phyloP scores from a whole-genome alignment of 352 stramenopile genomes.

The Pythium sp. region DNA sequence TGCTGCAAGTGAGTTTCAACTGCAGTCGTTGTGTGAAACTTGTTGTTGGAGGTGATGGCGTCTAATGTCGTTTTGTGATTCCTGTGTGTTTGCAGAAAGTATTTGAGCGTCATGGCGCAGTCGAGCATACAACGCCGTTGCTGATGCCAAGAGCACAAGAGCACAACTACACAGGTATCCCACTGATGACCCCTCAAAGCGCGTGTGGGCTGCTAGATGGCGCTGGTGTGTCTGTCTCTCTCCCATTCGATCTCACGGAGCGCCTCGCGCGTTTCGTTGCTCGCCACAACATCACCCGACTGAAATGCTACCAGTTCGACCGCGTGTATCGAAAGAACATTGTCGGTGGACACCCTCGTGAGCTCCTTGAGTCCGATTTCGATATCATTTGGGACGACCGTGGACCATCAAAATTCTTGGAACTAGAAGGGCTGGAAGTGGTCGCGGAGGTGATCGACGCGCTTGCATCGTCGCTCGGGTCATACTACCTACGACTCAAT shows the following conservation, averaged over 20 bases:
- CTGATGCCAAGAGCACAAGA: conserved; percentile 70
- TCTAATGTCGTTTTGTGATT: neutral
- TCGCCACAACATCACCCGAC: conserved; percentile 70
- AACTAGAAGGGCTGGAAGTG: conserved; percentile 76
- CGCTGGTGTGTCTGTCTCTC: conserved; percentile 73
- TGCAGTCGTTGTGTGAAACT: neutral
- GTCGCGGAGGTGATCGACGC: conserved; percentile 71
- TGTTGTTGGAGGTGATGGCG: neutral
- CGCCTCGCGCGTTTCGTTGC: conserved; percentile 77
- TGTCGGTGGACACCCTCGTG: conserved; percentile 69
- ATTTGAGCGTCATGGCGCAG: conserved; percentile 77
- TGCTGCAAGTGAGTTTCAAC: conserved; percentile 44
- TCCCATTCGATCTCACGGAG: conserved; percentile 85
- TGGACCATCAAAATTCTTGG: conserved; percentile 58
- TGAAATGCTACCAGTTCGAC: conserved; percentile 87
- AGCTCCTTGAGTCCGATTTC: conserved; percentile 82
- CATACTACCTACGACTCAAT: conserved; percentile 80
- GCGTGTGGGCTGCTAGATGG: conserved; percentile 69
- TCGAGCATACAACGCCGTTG: conserved; percentile 76
- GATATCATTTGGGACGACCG: conserved; percentile 85
- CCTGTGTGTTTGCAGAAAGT: conserved; percentile 46
- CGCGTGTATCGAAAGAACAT: conserved; percentile 80
- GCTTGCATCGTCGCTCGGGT: conserved; percentile 55
- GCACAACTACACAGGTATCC: conserved; percentile 67
- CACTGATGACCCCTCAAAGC: conserved; percentile 49